Conservation (phyloP, 371 early-diverging fungal genomes). For the Aphelidium insulamus region DNA sequence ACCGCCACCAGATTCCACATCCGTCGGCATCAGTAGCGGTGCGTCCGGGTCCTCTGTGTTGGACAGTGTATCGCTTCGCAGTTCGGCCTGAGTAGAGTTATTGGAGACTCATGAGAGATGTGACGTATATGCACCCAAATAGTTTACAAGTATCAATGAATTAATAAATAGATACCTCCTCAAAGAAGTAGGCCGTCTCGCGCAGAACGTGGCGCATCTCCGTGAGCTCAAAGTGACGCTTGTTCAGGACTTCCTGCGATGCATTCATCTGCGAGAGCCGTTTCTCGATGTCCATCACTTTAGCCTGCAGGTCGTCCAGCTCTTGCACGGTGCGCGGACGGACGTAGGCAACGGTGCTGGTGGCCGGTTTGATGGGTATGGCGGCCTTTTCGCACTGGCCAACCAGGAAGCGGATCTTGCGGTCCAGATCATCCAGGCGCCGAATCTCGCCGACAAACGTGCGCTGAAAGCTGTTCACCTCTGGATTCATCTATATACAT, state of each 20-base stretch:
- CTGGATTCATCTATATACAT: conserved; percentile 50
- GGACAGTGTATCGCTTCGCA: conserved; percentile 18
- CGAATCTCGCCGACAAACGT: conserved; percentile 82
- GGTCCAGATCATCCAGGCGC: conserved; percentile 78
- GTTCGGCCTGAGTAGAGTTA: too few species aligned
- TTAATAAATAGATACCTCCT: conserved; percentile 18
- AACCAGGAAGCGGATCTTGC: conserved; percentile 67
- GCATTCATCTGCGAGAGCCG: conserved; percentile 67
- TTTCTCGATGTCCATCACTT: conserved; percentile 50
- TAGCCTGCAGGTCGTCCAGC: conserved; percentile 77
- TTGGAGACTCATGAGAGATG: too few species aligned
- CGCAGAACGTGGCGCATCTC: conserved; percentile 74
- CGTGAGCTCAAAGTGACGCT: conserved; percentile 59
- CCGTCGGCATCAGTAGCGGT: background rate
- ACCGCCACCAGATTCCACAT: conserved; percentile 4
- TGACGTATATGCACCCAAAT: background rate
- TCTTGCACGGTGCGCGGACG: conserved; percentile 70
- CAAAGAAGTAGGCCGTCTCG: conserved; percentile 63
- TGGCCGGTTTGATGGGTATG: conserved; percentile 33
- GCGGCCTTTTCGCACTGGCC: conserved; percentile 56
- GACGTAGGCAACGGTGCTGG: conserved; percentile 22
- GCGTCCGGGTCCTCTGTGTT: conserved; percentile 26
- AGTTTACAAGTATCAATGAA: background rate
- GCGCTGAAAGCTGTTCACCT: conserved; percentile 88
- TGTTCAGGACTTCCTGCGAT: conserved; percentile 62